These are phyloP conservation scores for Blastobotrys illinoisensis DNA, from an alignment of 1,139 yeast species.

Conservation along the genomic window DNA sequence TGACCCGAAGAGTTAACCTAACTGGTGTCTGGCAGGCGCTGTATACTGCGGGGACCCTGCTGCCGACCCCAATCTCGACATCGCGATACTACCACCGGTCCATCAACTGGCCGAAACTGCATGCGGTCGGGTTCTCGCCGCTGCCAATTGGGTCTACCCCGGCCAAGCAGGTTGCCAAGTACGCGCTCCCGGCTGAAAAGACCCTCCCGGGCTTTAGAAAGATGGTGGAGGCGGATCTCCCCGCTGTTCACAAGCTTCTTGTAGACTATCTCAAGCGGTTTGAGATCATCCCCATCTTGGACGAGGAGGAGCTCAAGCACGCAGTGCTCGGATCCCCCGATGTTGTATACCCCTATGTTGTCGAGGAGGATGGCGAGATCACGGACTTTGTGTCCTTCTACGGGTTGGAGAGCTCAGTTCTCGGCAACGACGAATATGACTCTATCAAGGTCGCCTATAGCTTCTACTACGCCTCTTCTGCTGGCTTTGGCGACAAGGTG, in stretches of 20 bases:
- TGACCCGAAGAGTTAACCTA: slow-evolving; percentile 85
- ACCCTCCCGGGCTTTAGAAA: slow-evolving; percentile 57
- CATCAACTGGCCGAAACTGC: slow-evolving; percentile 80
- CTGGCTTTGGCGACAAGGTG: slow-evolving; percentile 16
- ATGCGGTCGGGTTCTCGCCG: slow-evolving; percentile 80
- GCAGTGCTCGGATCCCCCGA: slow-evolving; percentile 59
- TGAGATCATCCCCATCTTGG: slow-evolving; percentile 66
- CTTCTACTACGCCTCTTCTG: slow-evolving; percentile 74
- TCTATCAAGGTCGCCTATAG: slow-evolving; percentile 82
- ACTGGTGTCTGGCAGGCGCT: slow-evolving; percentile 91
- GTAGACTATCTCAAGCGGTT: slow-evolving; percentile 59
- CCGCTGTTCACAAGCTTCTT: slow-evolving; percentile 56
- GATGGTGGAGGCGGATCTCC: slow-evolving; percentile 57
- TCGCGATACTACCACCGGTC: slow-evolving; percentile 94
- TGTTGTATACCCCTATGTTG: slow-evolving; percentile 76
- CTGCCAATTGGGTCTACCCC: slow-evolving; percentile 73
- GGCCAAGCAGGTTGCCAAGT: slow-evolving; percentile 75
- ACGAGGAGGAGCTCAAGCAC: slow-evolving; percentile 67
- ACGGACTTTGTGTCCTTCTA: slow-evolving; percentile 90
- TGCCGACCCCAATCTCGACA: slow-evolving; percentile 89
- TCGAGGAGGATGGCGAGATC: slow-evolving; percentile 52
- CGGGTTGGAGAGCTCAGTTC: slow-evolving; percentile 78
- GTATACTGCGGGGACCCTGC: slow-evolving; percentile 84
- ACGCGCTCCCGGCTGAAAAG: slow-evolving; percentile 60
- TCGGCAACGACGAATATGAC: slow-evolving; percentile 59